Percentiles rank a stretch among this genome's conserved stretches.
phyloP scores from a whole-genome alignment of 2,329 filamentous ascomycete genomes.

The Monosporascus cannonballus region DNA sequence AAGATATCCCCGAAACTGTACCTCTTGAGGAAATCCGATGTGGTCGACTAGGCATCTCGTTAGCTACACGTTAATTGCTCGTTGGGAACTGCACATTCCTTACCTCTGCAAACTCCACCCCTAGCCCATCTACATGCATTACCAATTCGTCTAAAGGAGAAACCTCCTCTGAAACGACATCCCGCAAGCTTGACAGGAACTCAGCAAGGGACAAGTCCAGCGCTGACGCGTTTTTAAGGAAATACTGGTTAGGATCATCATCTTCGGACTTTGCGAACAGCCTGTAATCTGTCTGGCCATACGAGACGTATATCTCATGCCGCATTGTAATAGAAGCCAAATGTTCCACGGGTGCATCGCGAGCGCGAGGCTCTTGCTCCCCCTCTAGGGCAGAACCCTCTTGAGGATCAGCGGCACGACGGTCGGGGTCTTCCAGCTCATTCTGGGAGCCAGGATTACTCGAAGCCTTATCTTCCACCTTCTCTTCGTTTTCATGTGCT shows the following conservation, averaged over 20 bases:
- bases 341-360: conserved; percentile 8
- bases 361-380: background rate
- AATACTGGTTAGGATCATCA: conserved; percentile 27
- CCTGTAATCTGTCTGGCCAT: conserved; percentile 25
- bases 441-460: background rate
- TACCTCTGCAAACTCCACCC: conserved; percentile 28
- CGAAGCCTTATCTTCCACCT: conserved; percentile 3
- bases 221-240: conserved; percentile 22
- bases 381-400: background rate
- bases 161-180: conserved; percentile 26
- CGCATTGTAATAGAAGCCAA: conserved; percentile 16
- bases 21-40: conserved; percentile 20
- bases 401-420: conserved; percentile 1
- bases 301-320: conserved; percentile 23
- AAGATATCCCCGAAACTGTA: conserved; percentile 26
- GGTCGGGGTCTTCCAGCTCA: conserved; percentile 3
- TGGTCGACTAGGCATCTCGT: conserved; percentile 20
- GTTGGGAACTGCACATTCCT: conserved; percentile 1
- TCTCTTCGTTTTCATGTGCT: conserved; percentile 4
- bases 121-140: conserved; percentile 26
- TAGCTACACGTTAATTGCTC: conserved; percentile 8
- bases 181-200: conserved; percentile 23
- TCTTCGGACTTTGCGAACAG: conserved; percentile 26
- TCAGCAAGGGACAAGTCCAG: conserved; percentile 18
- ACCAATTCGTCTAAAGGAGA: conserved; percentile 28